phyloP scores from a whole-genome alignment of 2,329 filamentous ascomycete genomes.

The Aureobasidium sp. region DNA sequence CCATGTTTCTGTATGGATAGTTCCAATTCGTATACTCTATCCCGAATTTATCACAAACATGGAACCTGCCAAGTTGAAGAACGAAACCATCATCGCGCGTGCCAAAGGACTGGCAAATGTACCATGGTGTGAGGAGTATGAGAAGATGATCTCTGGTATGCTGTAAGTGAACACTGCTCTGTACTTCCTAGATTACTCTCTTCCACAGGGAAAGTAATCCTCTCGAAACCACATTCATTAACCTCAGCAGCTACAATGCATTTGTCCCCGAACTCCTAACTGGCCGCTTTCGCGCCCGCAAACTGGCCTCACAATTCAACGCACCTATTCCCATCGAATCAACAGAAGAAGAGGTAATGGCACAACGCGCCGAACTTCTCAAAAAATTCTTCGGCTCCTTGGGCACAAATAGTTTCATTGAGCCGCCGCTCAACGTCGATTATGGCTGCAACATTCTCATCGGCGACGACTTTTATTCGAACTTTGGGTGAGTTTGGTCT shows the following conservation, averaged over 20 bases:
- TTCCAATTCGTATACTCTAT: neutral
- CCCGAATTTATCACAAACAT: neutral
- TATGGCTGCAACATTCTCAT: constrained; percentile 58
- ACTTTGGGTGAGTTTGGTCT: constrained; percentile 38
- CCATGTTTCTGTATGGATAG: neutral
- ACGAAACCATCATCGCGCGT: constrained; percentile 5
- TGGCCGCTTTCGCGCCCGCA: constrained; percentile 46
- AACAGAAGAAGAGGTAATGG: constrained; percentile 17
- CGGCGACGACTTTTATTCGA: constrained; percentile 55
- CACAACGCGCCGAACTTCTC: constrained; percentile 21
- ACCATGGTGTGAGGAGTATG: constrained; percentile 52
- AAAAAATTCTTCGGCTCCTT: constrained; percentile 25
- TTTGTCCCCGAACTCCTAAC: constrained; percentile 40
- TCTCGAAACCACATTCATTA: neutral
- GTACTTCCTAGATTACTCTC: neutral
- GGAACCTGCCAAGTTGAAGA: constrained; percentile 10
- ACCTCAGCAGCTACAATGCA: constrained; percentile 40
- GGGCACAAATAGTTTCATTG: constrained; percentile 40
- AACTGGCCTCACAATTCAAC: constrained; percentile 51
- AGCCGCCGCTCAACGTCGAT: constrained; percentile 54
- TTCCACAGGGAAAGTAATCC: no score
- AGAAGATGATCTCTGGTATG: constrained; percentile 57
- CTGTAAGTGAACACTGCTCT: constrained; percentile 32
- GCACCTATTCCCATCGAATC: constrained; percentile 37
- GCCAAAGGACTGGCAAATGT: constrained; percentile 43